Conservation (phyloP, 495 filamentous ascomycete species). For the Aspergillus cavernicola region DNA sequence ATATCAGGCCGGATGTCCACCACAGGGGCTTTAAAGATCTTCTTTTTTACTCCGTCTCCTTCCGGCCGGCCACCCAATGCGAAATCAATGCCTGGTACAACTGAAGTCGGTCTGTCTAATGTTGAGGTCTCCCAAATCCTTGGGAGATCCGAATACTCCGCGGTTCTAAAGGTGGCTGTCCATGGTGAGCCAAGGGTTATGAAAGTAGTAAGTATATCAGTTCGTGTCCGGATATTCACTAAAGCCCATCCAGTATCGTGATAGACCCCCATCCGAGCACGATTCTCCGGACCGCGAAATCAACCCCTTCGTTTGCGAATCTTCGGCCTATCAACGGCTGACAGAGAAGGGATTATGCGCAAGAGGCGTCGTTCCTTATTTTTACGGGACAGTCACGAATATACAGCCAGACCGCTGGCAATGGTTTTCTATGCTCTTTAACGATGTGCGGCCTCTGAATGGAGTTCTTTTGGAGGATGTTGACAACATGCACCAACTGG, state of each 20-base stretch:
- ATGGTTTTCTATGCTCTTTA: not conserved
- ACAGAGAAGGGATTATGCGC: not conserved
- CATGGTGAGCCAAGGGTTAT: not conserved
- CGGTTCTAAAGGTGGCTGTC: not conserved
- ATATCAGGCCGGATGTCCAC: too few species aligned
- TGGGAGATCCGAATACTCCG: not conserved
- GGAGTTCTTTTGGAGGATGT: not conserved
- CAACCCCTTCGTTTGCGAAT: not conserved
- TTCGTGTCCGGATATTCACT: not conserved
- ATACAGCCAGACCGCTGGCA: not conserved
- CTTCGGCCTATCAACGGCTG: not conserved
- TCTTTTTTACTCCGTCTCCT: not conserved
- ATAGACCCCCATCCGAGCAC: not conserved
- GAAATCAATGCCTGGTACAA: not conserved
- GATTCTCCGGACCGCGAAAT: not conserved
- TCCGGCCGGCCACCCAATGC: not conserved
- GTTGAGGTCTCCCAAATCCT: not conserved
- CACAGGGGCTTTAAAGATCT: not conserved
- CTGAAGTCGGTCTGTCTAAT: not conserved
- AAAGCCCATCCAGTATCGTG: not conserved
- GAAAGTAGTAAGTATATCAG: not conserved
- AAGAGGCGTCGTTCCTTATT: constrained; percentile 2
- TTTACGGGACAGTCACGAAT: not conserved
- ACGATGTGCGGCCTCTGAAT: not conserved
- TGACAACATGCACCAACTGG: not conserved